phyloP scores from a whole-genome alignment of 2,329 filamentous ascomycete genomes.

The Fusarium torulosum region DNA sequence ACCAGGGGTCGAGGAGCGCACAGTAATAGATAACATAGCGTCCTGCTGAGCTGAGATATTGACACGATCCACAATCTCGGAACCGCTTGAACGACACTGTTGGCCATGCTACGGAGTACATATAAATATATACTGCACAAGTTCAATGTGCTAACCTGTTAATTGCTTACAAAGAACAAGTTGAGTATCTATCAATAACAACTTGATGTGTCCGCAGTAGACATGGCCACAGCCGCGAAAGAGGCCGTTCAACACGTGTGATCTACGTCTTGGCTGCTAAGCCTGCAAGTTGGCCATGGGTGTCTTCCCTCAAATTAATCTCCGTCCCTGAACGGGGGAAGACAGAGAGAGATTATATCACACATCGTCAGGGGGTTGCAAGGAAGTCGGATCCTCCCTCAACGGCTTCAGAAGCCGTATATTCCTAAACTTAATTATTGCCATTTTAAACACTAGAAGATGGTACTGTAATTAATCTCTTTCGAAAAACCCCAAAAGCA shows the following conservation, averaged over 20 bases:
- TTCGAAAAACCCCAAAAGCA: conserved; percentile 25
- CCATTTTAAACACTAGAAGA: conserved; percentile 25
- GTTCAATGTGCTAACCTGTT: neutral
- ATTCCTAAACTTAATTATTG: conserved; percentile 14
- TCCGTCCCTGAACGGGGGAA: conserved; percentile 34
- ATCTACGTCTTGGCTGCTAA: conserved; percentile 38
- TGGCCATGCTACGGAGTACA: too few species aligned
- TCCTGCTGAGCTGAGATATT: conserved; percentile 21
- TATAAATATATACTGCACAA: neutral
- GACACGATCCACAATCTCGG: conserved; percentile 34
- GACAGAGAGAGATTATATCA: neutral
- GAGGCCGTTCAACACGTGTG: conserved; percentile 44
- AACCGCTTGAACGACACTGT: conserved; percentile 10
- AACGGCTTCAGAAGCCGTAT: conserved; percentile 9
- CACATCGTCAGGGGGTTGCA: conserved; percentile 4
- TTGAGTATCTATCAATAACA: neutral
- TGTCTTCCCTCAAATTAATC: conserved; percentile 19
- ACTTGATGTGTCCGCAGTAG: conserved; percentile 1
- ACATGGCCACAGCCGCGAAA: conserved; percentile 20
- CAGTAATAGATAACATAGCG: neutral
- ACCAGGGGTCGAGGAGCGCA: conserved; percentile 21
- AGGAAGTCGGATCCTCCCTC: conserved; percentile 21
- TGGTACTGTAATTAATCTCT: conserved; percentile 7
- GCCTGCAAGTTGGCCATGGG: conserved; percentile 4
- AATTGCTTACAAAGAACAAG: neutral